phyloP scores from a whole-genome alignment of 768 basidiomycete species.

The Thelephora aurantiotincta region DNA sequence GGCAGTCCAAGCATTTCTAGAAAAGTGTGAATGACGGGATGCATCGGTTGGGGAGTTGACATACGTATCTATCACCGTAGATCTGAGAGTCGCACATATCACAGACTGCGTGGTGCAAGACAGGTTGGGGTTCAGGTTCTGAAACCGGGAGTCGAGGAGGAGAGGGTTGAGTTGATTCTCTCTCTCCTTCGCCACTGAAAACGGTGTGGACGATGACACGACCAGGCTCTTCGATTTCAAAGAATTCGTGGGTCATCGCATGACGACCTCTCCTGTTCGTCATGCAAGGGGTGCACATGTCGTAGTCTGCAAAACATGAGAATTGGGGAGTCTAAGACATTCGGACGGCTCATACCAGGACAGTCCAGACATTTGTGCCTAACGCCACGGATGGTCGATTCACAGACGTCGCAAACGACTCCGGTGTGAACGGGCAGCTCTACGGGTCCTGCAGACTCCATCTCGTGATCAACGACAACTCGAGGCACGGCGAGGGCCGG shows the following conservation, averaged over 20 bases:
- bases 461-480: background rate
- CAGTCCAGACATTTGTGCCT: slow-evolving; percentile 78
- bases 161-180: slow-evolving; percentile 4
- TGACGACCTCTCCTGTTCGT: slow-evolving; percentile 25
- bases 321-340: background rate
- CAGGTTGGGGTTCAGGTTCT: slow-evolving; percentile 6
- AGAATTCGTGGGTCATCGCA: slow-evolving; percentile 56
- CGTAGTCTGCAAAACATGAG: slow-evolving; percentile 36
- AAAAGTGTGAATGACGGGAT: background rate
- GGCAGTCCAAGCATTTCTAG: slow-evolving; percentile 69
- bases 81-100: slow-evolving; percentile 67
- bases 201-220: slow-evolving; percentile 53
- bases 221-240: slow-evolving; percentile 52
- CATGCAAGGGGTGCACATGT: slow-evolving; percentile 52
- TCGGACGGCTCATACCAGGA: slow-evolving; percentile 27
- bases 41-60: slow-evolving; percentile 12
- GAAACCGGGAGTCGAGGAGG: background rate
- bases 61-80: slow-evolving; percentile 57
- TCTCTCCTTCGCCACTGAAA: slow-evolving; percentile 25
- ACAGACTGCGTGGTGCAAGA: slow-evolving; percentile 55
- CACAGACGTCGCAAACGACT: slow-evolving; percentile 56
- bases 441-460: background rate
- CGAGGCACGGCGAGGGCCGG: background rate
- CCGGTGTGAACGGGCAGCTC: slow-evolving; percentile 26
- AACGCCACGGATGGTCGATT: slow-evolving; percentile 39